phyloP scores from a whole-genome alignment of 805 yeast species.

The Kuraishia ogatae region DNA sequence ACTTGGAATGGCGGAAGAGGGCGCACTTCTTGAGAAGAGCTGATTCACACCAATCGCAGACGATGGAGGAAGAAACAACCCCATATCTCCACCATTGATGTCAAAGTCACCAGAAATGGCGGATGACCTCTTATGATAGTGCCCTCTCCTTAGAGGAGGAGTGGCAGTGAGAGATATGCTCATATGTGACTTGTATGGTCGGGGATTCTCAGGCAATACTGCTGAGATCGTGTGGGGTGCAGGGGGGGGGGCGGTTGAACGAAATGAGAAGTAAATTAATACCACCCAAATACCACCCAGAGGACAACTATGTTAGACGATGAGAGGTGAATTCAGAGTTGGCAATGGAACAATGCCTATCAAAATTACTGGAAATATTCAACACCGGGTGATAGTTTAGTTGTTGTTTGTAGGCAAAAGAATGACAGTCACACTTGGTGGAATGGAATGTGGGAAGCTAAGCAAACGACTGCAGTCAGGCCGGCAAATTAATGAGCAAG shows the following conservation, averaged over 20 bases:
- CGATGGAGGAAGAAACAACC: slow-evolving; percentile 11
- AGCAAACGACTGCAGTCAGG: not conserved
- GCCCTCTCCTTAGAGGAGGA: slow-evolving; percentile 34
- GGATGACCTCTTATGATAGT: slow-evolving; percentile 78
- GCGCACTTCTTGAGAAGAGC: slow-evolving; percentile 13
- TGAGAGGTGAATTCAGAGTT: too few species aligned
- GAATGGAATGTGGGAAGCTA: not conserved
- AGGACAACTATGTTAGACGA: too few species aligned
- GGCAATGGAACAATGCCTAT: too few species aligned
- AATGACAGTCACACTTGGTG: not conserved
- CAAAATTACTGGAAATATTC: not conserved
- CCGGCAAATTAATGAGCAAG: not conserved
- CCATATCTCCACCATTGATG: slow-evolving; percentile 13
- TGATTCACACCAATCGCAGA: not conserved
- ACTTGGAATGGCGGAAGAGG: slow-evolving; percentile 5
- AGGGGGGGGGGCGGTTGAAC: not conserved
- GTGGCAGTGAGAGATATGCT: slow-evolving; percentile 19
- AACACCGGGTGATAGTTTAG: not conserved
- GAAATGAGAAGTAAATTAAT: not conserved
- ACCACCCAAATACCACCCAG: too few species aligned
- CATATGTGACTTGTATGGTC: slow-evolving; percentile 40
- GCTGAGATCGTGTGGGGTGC: too few species aligned
- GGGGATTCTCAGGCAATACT: not conserved
- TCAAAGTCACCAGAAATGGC: slow-evolving; percentile 88
- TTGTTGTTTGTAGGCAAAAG: not conserved